These are phyloP conservation scores for Sclerotinia sclerotiorum DNA, from an alignment of 2,329 filamentous ascomycete species.

Conservation along the genomic window DNA sequence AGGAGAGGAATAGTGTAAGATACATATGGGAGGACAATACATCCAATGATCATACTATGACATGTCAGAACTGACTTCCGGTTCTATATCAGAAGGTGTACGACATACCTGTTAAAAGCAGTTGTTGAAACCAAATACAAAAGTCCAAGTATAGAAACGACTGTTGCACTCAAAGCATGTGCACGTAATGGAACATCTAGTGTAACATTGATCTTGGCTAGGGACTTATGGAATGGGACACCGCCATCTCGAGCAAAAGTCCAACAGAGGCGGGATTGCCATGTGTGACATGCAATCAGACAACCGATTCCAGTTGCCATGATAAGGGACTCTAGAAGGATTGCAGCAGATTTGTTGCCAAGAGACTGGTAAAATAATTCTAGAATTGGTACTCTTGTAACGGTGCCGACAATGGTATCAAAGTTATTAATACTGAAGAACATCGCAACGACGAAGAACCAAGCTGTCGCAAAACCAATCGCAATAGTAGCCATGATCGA, in stretches of 20 bases:
- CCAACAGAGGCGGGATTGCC: constrained; percentile 23
- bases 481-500: constrained; percentile 20
- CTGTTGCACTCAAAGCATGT: constrained; percentile 14
- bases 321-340: constrained; percentile 17
- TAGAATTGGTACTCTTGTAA: constrained; percentile 16
- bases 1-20: constrained; percentile 26
- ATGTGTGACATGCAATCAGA: constrained; percentile 18
- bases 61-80: not conserved
- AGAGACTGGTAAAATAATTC: constrained; percentile 18
- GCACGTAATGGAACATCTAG: constrained; percentile 23
- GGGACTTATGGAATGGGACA: constrained; percentile 11
- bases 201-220: constrained; percentile 16
- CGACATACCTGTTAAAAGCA: constrained; percentile 20
- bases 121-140: constrained; percentile 20
- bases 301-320: constrained; percentile 19
- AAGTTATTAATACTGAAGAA: constrained; percentile 23
- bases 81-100: not conserved
- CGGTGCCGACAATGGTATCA: constrained; percentile 15
- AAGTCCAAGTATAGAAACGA: constrained; percentile 18
- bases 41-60: constrained; percentile 20
- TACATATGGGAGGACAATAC: constrained; percentile 21
- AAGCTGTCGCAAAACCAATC: constrained; percentile 20
- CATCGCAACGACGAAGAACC: constrained; percentile 22
- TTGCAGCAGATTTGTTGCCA: constrained; percentile 9
- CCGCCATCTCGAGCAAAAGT: constrained; percentile 24